Base-by-base conservation (phyloP, 2,329 filamentous ascomycete species). In the Colletotrichum echinochloae region DNA sequence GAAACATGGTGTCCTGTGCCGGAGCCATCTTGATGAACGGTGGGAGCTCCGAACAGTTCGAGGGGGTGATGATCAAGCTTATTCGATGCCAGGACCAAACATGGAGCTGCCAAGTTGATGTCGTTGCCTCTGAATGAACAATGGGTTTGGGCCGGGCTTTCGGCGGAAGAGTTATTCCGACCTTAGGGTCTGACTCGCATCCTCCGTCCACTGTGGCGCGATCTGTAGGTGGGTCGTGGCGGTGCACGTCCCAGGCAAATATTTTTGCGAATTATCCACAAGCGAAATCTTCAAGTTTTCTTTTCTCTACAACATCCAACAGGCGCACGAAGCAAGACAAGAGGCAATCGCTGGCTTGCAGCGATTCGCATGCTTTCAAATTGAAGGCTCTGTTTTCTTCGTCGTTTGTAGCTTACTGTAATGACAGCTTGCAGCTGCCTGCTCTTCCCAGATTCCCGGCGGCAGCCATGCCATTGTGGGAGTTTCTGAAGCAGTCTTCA, bases 1-100 rank as follows among this genome's bases (percentile, higher is more conserved):
- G 95, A 91, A 99, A 98, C 87, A 98, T 93, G 83, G 95, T 97
- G 85, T 98, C 94, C 85, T 94, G 85, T 81, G 85, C 83, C 75
- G 87, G 85, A 82, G 89, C 89, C 90, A 92, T 92, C 74, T 75
- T 83, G 79, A 73, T 74, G 66, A 30, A 70, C 72, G 73, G 52
- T 60, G 65, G 70, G 44, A 69, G 74, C 73, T 73, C 74, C 75
- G 57, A 65, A 52, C 72, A 56, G 68, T 66, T 52, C 54, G 30
- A 62, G 60, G 60, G 60, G 69, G 52, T 72, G 33, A 44, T 46
- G 60, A 57, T 68, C 51, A 66, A 73, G 73, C 72, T 73, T 68
- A 70, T 37, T 65, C 55, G 60, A 71, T 65, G 65, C 60, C 60
- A 59, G 60, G 59, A 39, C 61, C 55, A 66, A 63, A 65, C 41